phyloP scores from a whole-genome alignment of 2,329 filamentous ascomycete species.

The Aspergillus sp. region DNA sequence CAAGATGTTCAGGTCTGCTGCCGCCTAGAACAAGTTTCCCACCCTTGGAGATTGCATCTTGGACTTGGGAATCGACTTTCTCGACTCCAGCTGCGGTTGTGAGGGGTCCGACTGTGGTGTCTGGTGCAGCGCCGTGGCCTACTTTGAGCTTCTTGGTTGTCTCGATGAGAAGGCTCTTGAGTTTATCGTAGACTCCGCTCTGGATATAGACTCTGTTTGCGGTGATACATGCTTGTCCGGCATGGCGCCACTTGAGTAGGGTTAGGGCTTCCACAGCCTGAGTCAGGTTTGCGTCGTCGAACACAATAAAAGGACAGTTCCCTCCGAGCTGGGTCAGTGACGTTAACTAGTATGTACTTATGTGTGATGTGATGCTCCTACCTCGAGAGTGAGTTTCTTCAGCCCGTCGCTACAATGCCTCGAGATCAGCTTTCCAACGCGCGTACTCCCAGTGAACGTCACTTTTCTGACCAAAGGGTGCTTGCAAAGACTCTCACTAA shows the following conservation, averaged over 20 bases:
- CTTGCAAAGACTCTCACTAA: background rate
- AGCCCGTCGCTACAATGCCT: constrained; percentile 43
- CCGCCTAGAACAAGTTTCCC: constrained; percentile 64
- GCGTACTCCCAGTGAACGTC: constrained; percentile 13
- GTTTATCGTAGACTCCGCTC: background rate
- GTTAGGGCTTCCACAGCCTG: constrained; percentile 16
- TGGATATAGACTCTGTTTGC: constrained; percentile 14
- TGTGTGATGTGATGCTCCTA: too few species aligned
- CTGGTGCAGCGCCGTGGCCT: constrained; percentile 4
- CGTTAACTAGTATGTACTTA: too few species aligned
- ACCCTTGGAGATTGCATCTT: constrained; percentile 63
- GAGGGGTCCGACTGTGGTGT: constrained; percentile 6
- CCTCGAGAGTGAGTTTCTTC: constrained; percentile 60
- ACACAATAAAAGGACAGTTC: constrained; percentile 61
- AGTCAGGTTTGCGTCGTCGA: constrained; percentile 59
- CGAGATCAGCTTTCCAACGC: constrained; percentile 7
- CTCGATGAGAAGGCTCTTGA: background rate
- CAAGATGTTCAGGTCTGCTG: background rate
- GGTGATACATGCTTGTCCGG: constrained; percentile 14
- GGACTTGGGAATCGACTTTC: constrained; percentile 57
- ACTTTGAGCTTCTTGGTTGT: background rate
- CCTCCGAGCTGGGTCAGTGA: constrained; percentile 46
- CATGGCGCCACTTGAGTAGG: constrained; percentile 4
- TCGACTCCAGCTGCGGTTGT: constrained; percentile 34
- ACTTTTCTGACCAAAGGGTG: constrained; percentile 6